These are phyloP conservation scores for Nicotiana tabacum DNA, from an alignment of 257 asterid species.

Conservation along the genomic window DNA sequence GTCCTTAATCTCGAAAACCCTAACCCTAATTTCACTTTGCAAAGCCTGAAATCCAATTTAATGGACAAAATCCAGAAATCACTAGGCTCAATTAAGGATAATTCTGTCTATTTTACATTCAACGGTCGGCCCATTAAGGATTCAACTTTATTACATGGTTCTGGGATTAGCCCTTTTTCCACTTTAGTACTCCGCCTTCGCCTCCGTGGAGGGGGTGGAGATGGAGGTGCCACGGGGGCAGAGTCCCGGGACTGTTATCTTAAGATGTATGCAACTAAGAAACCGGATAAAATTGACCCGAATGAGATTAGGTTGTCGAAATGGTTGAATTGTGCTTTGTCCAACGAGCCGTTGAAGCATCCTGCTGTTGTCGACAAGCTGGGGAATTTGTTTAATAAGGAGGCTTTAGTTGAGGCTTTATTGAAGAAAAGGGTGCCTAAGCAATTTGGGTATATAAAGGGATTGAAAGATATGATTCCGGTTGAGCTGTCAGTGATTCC, in stretches of 20 bases:
- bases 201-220: constrained; percentile 78
- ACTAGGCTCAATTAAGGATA: background rate
- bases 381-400: constrained; percentile 88
- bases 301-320: constrained; percentile 73
- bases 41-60: constrained; percentile 45
- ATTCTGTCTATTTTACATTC: constrained; percentile 48
- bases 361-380: constrained; percentile 74
- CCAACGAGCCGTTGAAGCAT: constrained; percentile 70
- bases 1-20: constrained; percentile 41
- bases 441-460: constrained; percentile 71
- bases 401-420: constrained; percentile 80
- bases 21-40: constrained; percentile 51
- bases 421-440: constrained; percentile 78
- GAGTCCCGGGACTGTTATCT: constrained; percentile 89
- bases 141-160: constrained; percentile 31
- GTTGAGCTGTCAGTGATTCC: constrained; percentile 56
- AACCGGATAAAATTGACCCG: constrained; percentile 81
- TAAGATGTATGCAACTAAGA: constrained; percentile 79
- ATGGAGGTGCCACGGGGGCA: constrained; percentile 96
- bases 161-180: constrained; percentile 42
- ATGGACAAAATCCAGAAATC: constrained; percentile 27
- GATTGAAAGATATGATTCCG: constrained; percentile 85
- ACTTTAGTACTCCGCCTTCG: constrained; percentile 60
- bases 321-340: constrained; percentile 75
- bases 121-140: constrained; percentile 55